Conservation (phyloP, 2,329 filamentous ascomycete species). For the Proliferodiscus dingleyae region DNA sequence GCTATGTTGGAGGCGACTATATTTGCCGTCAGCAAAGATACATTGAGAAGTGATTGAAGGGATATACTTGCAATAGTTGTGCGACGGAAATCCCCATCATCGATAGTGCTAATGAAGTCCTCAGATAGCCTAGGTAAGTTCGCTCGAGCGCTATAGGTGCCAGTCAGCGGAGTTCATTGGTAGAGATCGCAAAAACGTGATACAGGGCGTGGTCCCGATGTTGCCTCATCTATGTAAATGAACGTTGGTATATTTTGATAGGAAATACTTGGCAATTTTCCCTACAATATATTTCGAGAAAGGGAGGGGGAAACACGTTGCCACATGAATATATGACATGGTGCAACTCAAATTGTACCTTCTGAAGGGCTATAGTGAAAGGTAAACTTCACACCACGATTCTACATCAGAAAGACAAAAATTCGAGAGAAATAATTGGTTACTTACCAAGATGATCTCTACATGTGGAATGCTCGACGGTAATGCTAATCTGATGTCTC, state of each 20-base stretch:
- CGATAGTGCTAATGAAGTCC: slow-evolving; percentile 64
- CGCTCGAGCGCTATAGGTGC: slow-evolving; percentile 58
- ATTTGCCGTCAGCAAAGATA: slow-evolving; percentile 32
- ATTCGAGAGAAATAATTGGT: background rate
- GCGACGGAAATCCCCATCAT: slow-evolving; percentile 62
- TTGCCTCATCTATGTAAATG: slow-evolving; percentile 5
- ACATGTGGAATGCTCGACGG: slow-evolving; percentile 44
- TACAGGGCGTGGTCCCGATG: slow-evolving; percentile 10
- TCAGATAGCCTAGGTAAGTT: slow-evolving; percentile 69
- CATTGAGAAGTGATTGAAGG: slow-evolving; percentile 5
- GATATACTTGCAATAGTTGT: slow-evolving; percentile 52
- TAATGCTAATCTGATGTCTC: slow-evolving; percentile 43
- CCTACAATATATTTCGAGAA: too few species aligned
- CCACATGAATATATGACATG: slow-evolving; percentile 3
- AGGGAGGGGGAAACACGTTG: too few species aligned
- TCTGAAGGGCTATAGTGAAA: too few species aligned
- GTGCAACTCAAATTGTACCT: too few species aligned
- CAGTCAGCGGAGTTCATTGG: slow-evolving; percentile 1
- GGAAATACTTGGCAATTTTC: slow-evolving; percentile 2
- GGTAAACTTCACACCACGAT: too few species aligned
- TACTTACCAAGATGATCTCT: slow-evolving; percentile 52
- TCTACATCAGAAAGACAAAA: slow-evolving; percentile 8
- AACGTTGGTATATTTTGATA: slow-evolving; percentile 13
- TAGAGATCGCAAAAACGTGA: slow-evolving; percentile 7
- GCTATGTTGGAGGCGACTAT: slow-evolving; percentile 41